Conservation (phyloP, 371 early-diverging fungal species). For the Batkoa obscura region DNA sequence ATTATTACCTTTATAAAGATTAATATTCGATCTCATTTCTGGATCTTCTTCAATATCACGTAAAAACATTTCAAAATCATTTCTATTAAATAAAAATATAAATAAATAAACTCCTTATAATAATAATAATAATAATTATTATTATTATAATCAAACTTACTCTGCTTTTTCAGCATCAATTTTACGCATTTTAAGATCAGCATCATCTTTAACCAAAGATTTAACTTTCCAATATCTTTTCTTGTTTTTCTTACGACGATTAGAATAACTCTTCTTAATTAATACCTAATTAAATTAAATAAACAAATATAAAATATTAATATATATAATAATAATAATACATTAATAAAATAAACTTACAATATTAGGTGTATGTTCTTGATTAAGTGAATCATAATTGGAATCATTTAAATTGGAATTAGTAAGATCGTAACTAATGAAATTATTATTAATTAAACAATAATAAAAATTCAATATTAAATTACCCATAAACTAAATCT, state of each 20-base stretch:
- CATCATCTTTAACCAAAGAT: slow-evolving; percentile 68
- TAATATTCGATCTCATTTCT: slow-evolving; percentile 78
- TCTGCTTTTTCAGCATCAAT: slow-evolving; percentile 52
- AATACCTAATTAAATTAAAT: slow-evolving; percentile 23
- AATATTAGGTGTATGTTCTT: slow-evolving; percentile 59
- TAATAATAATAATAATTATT: slow-evolving; percentile 13
- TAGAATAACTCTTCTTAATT: slow-evolving; percentile 79
- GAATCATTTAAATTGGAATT: slow-evolving; percentile 83
- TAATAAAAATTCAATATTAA: background rate
- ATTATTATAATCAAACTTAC: slow-evolving; percentile 10
- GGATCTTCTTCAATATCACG: slow-evolving; percentile 93
- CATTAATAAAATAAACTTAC: slow-evolving; percentile 8
- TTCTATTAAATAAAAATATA: background rate
- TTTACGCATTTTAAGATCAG: slow-evolving; percentile 53
- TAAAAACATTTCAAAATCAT: slow-evolving; percentile 74
- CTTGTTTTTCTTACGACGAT: slow-evolving; percentile 66
- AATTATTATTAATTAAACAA: background rate
- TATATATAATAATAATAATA: background rate
- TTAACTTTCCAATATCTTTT: slow-evolving; percentile 81
- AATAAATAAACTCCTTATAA: slow-evolving; percentile 19
- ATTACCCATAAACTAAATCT: slow-evolving; percentile 67
- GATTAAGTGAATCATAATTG: slow-evolving; percentile 45
- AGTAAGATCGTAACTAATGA: slow-evolving; percentile 55
- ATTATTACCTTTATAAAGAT: slow-evolving; percentile 55
- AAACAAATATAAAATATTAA: background rate